phyloP scores from a whole-genome alignment of 139 green algal genomes.

The Nannochloris sp. region DNA sequence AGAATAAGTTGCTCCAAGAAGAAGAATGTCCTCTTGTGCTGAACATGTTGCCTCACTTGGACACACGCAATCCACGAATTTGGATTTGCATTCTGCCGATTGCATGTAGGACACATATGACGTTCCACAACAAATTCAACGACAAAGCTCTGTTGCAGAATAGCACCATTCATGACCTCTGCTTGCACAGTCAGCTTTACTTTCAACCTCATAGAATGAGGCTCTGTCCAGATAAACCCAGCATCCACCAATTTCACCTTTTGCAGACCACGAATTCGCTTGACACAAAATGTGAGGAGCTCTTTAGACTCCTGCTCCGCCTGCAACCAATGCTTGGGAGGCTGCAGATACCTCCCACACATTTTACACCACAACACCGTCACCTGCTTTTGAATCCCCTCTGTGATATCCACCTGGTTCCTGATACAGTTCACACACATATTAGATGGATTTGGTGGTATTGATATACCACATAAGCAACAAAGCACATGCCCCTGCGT shows the following conservation, averaged over 20 bases:
- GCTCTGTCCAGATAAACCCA: constrained; percentile 99
- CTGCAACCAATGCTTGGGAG: constrained; percentile 87
- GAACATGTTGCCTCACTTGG: constrained; percentile 88
- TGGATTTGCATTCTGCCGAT: constrained; percentile 75
- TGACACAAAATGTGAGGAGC: constrained; percentile 94
- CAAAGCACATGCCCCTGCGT: constrained; percentile 79
- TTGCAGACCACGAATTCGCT: constrained; percentile 78
- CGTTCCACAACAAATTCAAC: constrained; percentile 90
- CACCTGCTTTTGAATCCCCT: constrained; percentile 87
- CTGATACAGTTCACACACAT: constrained; percentile 98
- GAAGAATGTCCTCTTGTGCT: constrained; percentile 97
- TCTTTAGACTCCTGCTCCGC: constrained; percentile 92
- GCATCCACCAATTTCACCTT: constrained; percentile 96
- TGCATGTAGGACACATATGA: constrained; percentile 94
- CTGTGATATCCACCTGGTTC: constrained; percentile 95
- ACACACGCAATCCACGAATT: constrained; percentile 89
- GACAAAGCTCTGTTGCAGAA: constrained; percentile 95
- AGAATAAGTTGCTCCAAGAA: constrained; percentile 99
- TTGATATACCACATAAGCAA: constrained; percentile 87
- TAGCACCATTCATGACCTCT: constrained; percentile 92
- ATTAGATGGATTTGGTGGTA: constrained; percentile 87
- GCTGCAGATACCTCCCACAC: constrained; percentile 90
- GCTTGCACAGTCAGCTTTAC: constrained; percentile 89
- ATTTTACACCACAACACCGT: constrained; percentile 84
- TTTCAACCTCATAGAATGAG: constrained; percentile 93